phyloP scores from a whole-genome alignment of 495 filamentous ascomycete species.

The Penicillium coffeae region DNA sequence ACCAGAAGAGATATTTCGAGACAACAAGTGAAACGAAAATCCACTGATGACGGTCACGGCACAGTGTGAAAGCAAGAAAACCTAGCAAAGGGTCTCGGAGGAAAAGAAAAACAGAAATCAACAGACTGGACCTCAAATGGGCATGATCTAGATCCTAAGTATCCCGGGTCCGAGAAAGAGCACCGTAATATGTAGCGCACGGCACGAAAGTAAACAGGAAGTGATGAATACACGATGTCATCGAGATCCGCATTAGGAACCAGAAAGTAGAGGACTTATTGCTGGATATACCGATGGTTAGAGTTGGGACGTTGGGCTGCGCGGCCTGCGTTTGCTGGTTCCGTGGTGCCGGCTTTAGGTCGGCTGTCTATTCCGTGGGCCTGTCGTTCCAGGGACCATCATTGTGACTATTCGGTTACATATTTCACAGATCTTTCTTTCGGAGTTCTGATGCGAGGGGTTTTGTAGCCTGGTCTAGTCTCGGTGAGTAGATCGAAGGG shows the following conservation, averaged over 20 bases:
- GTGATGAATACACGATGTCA: conserved; percentile 27
- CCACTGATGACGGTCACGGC: neutral
- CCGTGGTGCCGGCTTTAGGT: conserved; percentile 4
- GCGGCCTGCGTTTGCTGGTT: conserved; percentile 1
- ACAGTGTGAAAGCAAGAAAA: neutral
- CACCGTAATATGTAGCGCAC: conserved; percentile 21
- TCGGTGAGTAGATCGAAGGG: neutral
- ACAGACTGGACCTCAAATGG: neutral
- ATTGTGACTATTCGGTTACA: conserved; percentile 23
- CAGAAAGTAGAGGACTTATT: conserved; percentile 3
- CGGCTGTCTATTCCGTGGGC: conserved; percentile 6
- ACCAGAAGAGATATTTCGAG: neutral
- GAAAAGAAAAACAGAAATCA: neutral
- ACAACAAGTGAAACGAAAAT: neutral
- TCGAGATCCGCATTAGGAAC: conserved; percentile 9
- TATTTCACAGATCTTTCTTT: conserved; percentile 5
- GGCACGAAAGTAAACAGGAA: neutral
- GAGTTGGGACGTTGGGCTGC: neutral
- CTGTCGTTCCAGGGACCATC: conserved; percentile 5
- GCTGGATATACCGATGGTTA: conserved; percentile 1
- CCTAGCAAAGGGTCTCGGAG: neutral
- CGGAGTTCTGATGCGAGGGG: conserved; percentile 20
- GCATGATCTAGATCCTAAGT: neutral
- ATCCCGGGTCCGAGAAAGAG: neutral
- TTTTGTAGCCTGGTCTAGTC: neutral